Evolutionary conservation across 805 yeast species (phyloP).

Genomic region (Kodamaea neixiangensis): DNA sequence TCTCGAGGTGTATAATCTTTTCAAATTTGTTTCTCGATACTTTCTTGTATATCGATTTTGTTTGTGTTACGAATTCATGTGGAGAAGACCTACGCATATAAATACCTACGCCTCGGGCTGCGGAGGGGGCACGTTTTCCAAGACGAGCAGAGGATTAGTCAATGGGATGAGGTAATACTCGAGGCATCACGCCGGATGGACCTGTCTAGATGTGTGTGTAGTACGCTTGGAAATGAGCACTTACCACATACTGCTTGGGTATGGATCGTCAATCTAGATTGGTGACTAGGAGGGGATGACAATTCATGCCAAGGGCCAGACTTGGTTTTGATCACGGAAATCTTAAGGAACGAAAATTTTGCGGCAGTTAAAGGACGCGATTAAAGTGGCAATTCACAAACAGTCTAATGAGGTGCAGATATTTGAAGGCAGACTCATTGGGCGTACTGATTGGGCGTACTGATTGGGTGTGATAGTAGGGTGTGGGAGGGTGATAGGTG

Average conservation of each 20-base stretch:
- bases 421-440: too few relatives aligned
- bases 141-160: neutral
- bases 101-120: neutral
- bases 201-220: too few relatives aligned
- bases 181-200: too few relatives aligned
- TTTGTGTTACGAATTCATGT: neutral
- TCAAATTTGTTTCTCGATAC: neutral
- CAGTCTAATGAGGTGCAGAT: neutral
- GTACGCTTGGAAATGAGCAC: neutral
- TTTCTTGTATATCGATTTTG: neutral
- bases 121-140: neutral
- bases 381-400: neutral
- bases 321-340: neutral
- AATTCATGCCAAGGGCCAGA: neutral
- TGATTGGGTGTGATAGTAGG: neutral
- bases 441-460: neutral
- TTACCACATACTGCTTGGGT: neutral
- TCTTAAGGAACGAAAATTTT: neutral
- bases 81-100: neutral
- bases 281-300: neutral
- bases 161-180: too few relatives aligned
- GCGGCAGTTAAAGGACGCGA: neutral
- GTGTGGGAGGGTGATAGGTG: neutral
- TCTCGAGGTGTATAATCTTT: slow-evolving; percentile 11
- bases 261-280: neutral